phyloP scores from a whole-genome alignment of 257 asterid genomes.

The Rubia yunnanensis region DNA sequence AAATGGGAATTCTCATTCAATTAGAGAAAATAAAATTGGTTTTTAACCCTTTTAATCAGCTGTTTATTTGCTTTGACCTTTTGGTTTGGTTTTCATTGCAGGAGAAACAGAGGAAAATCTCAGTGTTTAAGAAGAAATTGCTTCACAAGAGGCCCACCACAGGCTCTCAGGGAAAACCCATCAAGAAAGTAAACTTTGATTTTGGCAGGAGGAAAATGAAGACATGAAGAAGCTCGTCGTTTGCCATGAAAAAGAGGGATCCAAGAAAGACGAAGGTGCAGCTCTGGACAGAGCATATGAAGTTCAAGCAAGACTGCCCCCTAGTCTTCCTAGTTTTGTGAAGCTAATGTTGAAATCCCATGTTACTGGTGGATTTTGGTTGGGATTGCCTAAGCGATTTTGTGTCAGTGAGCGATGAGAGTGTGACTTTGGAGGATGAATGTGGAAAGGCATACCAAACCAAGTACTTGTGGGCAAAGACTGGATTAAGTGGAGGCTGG shows the following conservation, averaged over 20 bases:
- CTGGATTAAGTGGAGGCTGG: conserved; percentile 66
- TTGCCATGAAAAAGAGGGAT: too few relatives aligned
- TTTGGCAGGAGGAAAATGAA: background rate
- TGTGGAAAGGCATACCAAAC: conserved; percentile 28
- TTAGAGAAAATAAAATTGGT: too few relatives aligned
- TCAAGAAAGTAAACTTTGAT: conserved; percentile 6
- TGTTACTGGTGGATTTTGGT: conserved; percentile 46
- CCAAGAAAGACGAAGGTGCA: too few relatives aligned
- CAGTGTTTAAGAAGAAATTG: conserved; percentile 11
- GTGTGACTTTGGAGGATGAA: conserved; percentile 56
- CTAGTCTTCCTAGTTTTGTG: conserved; percentile 36
- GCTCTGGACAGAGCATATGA: conserved; percentile 30
- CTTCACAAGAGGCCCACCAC: background rate
- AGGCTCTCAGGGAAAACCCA: background rate
- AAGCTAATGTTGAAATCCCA: conserved; percentile 51
- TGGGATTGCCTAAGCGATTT: conserved; percentile 47
- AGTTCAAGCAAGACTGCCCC: conserved; percentile 31
- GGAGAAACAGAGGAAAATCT: conserved; percentile 10
- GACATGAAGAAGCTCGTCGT: background rate
- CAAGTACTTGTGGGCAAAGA: conserved; percentile 34
- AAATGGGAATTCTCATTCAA: too few relatives aligned
- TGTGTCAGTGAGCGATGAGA: conserved; percentile 34
- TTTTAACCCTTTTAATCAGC: too few relatives aligned
- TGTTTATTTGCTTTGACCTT: too few relatives aligned
- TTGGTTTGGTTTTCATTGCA: background rate